These are phyloP conservation scores for Talaromyces albobiverticillius DNA, from an alignment of 2,329 filamentous ascomycete genomes.

Conservation along the genomic window DNA sequence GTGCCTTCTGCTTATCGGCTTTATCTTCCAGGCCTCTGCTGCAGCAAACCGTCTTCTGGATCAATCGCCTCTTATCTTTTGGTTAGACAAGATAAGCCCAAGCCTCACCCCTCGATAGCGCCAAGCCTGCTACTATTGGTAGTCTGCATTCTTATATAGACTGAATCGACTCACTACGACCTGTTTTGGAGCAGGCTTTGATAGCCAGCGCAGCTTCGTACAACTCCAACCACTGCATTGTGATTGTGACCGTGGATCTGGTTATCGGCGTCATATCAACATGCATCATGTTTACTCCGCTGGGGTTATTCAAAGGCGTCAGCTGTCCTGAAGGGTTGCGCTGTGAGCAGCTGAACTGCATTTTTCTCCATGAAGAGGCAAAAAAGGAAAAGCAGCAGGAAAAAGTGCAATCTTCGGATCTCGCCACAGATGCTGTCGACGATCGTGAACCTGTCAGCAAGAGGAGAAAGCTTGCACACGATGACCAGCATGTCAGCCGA, in stretches of 20 bases:
- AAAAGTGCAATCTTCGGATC: conserved; percentile 2
- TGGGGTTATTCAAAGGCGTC: conserved; percentile 53
- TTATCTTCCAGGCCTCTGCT: too few species aligned
- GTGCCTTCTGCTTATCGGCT: too few species aligned
- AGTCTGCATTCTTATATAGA: background rate
- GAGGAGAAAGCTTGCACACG: conserved; percentile 23
- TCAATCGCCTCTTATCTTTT: too few species aligned
- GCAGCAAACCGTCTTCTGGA: too few species aligned
- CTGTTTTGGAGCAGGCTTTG: too few species aligned
- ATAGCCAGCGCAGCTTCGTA: background rate
- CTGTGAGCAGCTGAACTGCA: conserved; percentile 56
- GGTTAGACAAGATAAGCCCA: background rate
- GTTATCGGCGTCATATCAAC: background rate
- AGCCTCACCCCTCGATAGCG: background rate
- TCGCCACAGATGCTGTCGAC: conserved; percentile 20
- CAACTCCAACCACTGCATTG: background rate
- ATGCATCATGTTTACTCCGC: conserved; percentile 52
- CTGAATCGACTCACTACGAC: background rate
- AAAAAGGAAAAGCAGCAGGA: background rate
- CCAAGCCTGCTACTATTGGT: background rate
- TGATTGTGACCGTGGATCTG: background rate
- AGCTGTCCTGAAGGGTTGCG: conserved; percentile 50
- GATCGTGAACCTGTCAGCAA: conserved; percentile 28
- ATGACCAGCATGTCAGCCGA: background rate
- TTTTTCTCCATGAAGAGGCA: conserved; percentile 53